Conservation (phyloP, 1,284 basidiomycete species). For the Austropuccinia psidii region DNA sequence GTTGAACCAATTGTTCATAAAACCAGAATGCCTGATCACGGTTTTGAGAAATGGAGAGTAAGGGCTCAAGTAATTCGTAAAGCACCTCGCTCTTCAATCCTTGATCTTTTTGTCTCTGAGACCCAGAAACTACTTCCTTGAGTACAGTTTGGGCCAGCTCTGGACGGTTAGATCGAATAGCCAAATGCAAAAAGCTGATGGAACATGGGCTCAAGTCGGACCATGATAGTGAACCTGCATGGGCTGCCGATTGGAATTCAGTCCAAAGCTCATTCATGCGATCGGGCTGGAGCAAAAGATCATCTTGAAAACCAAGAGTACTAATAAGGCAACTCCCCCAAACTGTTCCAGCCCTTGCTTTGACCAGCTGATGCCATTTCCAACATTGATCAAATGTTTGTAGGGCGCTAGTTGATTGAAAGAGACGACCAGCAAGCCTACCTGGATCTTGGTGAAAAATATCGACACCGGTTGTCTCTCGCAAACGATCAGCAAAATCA, state of each 20-base stretch:
- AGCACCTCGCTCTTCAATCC: not conserved
- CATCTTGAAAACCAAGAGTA: not conserved
- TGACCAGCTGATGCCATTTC: slow-evolving; percentile 19
- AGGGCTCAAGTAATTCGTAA: not conserved
- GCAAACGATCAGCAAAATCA: not conserved
- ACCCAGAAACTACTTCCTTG: not conserved
- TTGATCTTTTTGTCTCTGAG: too few species aligned
- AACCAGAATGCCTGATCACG: not conserved
- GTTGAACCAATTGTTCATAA: not conserved
- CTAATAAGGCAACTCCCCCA: not conserved
- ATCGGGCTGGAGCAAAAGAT: not conserved
- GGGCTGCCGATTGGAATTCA: not conserved
- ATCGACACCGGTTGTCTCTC: not conserved
- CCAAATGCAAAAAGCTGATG: not conserved
- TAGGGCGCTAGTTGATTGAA: not conserved
- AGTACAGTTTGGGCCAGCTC: not conserved
- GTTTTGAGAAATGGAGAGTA: not conserved
- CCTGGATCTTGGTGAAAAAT: not conserved
- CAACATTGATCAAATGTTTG: not conserved
- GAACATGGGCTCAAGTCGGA: not conserved
- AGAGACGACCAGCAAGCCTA: not conserved
- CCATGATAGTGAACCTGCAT: not conserved
- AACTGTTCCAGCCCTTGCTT: not conserved
- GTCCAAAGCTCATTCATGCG: not conserved
- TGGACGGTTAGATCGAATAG: not conserved